Evolutionary conservation across 2,329 filamentous ascomycete species (phyloP).

Genomic region (Fusarium abutilonis): DNA sequence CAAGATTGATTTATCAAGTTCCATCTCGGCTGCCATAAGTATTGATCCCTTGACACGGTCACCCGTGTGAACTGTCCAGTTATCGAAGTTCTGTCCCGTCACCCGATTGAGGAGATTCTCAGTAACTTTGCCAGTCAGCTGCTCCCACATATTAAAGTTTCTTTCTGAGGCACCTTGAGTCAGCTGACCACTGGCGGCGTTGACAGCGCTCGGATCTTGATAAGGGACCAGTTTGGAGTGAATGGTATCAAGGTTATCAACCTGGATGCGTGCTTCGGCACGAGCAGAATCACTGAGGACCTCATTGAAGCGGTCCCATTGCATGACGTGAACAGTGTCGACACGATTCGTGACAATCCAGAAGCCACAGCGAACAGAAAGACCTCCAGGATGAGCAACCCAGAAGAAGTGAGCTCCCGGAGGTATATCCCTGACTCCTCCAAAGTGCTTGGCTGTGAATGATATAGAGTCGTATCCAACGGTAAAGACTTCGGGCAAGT

Average conservation of each 20-base stretch:
- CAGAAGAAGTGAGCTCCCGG: conserved; percentile 68
- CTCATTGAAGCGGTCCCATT: conserved; percentile 68
- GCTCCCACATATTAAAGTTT: conserved; percentile 59
- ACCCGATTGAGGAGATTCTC: conserved; percentile 58
- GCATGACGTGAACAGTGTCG: conserved; percentile 56
- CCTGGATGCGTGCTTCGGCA: conserved; percentile 58
- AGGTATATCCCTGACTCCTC: conserved; percentile 65
- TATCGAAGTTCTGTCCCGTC: conserved; percentile 52
- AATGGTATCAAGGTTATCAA: conserved; percentile 52
- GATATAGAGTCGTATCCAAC: conserved; percentile 64
- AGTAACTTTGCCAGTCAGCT: conserved; percentile 61
- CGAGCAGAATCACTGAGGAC: conserved; percentile 59
- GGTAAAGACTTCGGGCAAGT: conserved; percentile 61
- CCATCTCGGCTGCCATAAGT: conserved; percentile 51
- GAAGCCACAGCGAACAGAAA: conserved; percentile 64
- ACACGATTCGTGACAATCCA: conserved; percentile 60
- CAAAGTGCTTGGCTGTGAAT: conserved; percentile 59
- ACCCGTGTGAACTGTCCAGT: conserved; percentile 64
- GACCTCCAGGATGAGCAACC: conserved; percentile 60
- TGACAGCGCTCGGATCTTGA: conserved; percentile 48
- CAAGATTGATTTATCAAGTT: conserved; percentile 54
- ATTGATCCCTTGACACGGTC: conserved; percentile 61
- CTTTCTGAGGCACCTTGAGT: conserved; percentile 32
- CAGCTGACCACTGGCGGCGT: conserved; percentile 28
- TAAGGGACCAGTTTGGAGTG: conserved; percentile 59